These are phyloP conservation scores for Ananas comosus DNA, from an alignment of 176 grass and related monocot species.

Conservation along the genomic window DNA sequence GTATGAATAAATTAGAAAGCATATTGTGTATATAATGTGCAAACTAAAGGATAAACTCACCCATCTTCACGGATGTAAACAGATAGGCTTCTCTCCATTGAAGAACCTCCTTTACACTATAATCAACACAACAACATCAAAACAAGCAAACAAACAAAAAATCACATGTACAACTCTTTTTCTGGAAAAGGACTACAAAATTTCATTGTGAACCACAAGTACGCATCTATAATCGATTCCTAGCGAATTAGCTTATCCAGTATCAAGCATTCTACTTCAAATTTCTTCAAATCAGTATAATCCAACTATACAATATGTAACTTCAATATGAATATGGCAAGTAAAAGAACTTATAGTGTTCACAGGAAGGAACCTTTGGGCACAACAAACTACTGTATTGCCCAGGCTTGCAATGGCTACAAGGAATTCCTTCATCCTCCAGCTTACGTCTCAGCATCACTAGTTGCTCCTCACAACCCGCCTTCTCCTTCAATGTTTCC, in stretches of 20 bases:
- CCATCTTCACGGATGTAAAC: slow-evolving; percentile 31
- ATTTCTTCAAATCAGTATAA: not conserved
- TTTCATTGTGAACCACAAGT: not conserved
- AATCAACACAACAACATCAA: slow-evolving; percentile 14
- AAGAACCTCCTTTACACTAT: slow-evolving; percentile 49
- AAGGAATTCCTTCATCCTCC: slow-evolving; percentile 41
- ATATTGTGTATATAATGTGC: slow-evolving; percentile 6
- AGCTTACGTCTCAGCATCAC: slow-evolving; percentile 29
- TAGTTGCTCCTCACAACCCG: slow-evolving; percentile 15
- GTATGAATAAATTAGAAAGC: slow-evolving; percentile 9
- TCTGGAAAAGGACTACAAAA: not conserved
- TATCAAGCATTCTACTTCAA: not conserved
- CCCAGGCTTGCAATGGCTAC: slow-evolving; percentile 29
- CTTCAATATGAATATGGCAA: not conserved
- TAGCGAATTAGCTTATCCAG: not conserved
- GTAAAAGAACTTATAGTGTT: not conserved
- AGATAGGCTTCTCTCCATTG: slow-evolving; percentile 36
- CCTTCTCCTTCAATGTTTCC: not conserved
- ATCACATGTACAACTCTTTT: slow-evolving; percentile 4
- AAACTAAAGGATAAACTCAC: slow-evolving; percentile 29
- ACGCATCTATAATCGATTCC: not conserved
- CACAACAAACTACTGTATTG: slow-evolving; percentile 25
- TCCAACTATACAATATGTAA: too few species aligned
- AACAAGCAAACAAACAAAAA: slow-evolving; percentile 11
- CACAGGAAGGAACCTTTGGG: slow-evolving; percentile 34